Conservation (phyloP, 345 rosid species). For the Brassica cretica region DNA sequence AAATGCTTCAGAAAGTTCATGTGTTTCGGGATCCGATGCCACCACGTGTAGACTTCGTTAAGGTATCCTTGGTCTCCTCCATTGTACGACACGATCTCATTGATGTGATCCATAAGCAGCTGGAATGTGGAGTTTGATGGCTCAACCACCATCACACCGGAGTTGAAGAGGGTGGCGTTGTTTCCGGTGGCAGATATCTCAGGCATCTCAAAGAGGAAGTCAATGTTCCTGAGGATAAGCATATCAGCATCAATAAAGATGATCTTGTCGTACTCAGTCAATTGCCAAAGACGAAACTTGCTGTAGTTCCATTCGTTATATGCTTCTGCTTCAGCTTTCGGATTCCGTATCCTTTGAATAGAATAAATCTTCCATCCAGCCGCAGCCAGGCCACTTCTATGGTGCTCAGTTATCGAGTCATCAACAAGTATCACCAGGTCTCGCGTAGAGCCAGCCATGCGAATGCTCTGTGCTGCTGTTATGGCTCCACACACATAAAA, state of each 20-base stretch:
- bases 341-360: constrained; percentile 78
- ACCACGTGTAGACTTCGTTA: constrained; percentile 87
- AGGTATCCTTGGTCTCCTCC: constrained; percentile 94
- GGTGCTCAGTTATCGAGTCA: constrained; percentile 67
- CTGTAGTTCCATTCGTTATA: constrained; percentile 96
- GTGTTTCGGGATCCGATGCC: constrained; percentile 92
- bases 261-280: constrained; percentile 86
- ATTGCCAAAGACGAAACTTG: constrained; percentile 92
- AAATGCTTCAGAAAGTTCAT: constrained; percentile 93
- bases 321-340: constrained; percentile 77
- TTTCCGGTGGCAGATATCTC: constrained; percentile 83
- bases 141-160: constrained; percentile 86
- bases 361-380: constrained; percentile 87
- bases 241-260: constrained; percentile 89
- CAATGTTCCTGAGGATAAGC: constrained; percentile 81
- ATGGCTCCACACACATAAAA: constrained; percentile 87
- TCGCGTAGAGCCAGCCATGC: constrained; percentile 82
- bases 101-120: constrained; percentile 81
- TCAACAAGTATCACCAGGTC: constrained; percentile 93
- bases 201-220: constrained; percentile 88
- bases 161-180: constrained; percentile 83
- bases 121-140: constrained; percentile 88
- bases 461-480: constrained; percentile 82
- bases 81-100: constrained; percentile 83
- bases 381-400: constrained; percentile 73